Evolutionary conservation across 495 filamentous ascomycete genomes (phyloP).

Genomic region (Xylaria intraflava): DNA sequence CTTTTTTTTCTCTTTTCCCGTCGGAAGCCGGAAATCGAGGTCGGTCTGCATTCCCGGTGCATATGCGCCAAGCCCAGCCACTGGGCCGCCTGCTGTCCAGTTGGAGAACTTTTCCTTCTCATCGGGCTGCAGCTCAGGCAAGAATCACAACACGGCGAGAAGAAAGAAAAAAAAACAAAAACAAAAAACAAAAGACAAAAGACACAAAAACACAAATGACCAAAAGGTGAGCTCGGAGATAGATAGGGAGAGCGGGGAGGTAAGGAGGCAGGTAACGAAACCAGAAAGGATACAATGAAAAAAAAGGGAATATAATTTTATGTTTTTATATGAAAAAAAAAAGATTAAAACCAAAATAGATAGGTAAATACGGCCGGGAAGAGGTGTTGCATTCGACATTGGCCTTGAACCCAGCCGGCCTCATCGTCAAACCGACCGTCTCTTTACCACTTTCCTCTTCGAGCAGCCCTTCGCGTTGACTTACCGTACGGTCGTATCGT

Average conservation of each 20-base stretch:
- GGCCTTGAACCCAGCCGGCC: no score
- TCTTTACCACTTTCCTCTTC: slow-evolving; percentile 6
- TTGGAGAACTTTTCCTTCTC: neutral
- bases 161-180: neutral
- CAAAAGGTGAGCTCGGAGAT: no score
- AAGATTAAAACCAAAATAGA: no score
- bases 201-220: neutral
- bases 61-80: slow-evolving; percentile 14
- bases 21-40: slow-evolving; percentile 12
- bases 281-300: no score
- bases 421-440: neutral
- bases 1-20: neutral
- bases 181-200: neutral
- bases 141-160: neutral
- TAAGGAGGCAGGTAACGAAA: no score
- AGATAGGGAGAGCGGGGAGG: no score
- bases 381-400: slow-evolving; percentile 1
- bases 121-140: no score
- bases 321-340: no score
- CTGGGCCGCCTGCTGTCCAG: neutral
- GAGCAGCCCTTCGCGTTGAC: slow-evolving; percentile 1
- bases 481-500: neutral
- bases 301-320: no score
- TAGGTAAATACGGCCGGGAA: neutral
- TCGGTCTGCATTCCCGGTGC: slow-evolving; percentile 11